Evolutionary conservation across 306 rosid species (phyloP).

Genomic region (Inga oerstediana): DNA sequence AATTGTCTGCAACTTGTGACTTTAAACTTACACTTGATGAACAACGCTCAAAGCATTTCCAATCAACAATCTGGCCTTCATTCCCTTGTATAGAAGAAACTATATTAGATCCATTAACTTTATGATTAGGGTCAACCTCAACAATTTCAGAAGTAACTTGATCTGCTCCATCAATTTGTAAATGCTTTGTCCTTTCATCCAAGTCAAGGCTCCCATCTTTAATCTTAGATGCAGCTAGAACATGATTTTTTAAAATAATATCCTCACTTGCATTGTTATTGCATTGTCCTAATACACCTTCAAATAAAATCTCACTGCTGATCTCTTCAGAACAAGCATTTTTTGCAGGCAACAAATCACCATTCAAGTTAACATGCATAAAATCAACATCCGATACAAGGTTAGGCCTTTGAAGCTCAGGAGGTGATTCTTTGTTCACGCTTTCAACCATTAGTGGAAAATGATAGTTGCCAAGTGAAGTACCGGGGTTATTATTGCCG

Average conservation of each 20-base stretch:
- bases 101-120: slow-evolving; percentile 30
- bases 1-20: slow-evolving; percentile 35
- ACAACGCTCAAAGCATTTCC: slow-evolving; percentile 38
- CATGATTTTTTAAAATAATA: slow-evolving; percentile 26
- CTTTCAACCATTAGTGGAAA: slow-evolving; percentile 26
- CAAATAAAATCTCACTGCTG: slow-evolving; percentile 29
- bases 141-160: slow-evolving; percentile 30
- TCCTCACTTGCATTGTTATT: slow-evolving; percentile 29
- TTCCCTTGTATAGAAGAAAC: slow-evolving; percentile 35
- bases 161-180: slow-evolving; percentile 31
- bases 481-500: slow-evolving; percentile 20
- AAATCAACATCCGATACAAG: slow-evolving; percentile 35
- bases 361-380: slow-evolving; percentile 28
- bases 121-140: slow-evolving; percentile 36
- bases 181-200: slow-evolving; percentile 33
- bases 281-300: slow-evolving; percentile 32
- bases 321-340: slow-evolving; percentile 40
- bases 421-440: slow-evolving; percentile 32
- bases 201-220: slow-evolving; percentile 34
- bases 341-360: slow-evolving; percentile 33
- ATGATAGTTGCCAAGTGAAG: slow-evolving; percentile 24
- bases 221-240: slow-evolving; percentile 31
- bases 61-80: slow-evolving; percentile 24
- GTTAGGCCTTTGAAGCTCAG: slow-evolving; percentile 39
- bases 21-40: slow-evolving; percentile 31